Conservation (phyloP, 73 alveolate species). For the Uronychia binucleata region DNA sequence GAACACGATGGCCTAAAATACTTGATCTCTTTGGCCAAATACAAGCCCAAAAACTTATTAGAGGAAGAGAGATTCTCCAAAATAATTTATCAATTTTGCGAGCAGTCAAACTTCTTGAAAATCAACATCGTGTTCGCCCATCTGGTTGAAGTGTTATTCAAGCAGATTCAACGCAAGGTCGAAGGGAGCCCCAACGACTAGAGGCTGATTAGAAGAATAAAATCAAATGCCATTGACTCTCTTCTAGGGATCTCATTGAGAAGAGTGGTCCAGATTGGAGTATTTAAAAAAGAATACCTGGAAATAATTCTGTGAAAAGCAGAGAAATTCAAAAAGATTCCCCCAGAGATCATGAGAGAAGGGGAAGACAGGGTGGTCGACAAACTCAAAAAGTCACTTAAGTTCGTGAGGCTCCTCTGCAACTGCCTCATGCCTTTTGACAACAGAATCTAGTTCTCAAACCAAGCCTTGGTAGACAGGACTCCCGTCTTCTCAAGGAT, state of each 20-base stretch:
- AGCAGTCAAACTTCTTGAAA: conserved; percentile 20
- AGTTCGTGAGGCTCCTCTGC: background rate
- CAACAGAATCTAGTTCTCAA: conserved; percentile 3
- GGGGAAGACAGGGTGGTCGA: background rate
- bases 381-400: background rate
- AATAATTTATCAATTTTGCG: conserved; percentile 13
- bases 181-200: background rate
- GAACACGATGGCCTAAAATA: conserved; percentile 12
- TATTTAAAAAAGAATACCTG: conserved; percentile 28
- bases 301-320: background rate
- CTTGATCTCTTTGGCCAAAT: conserved; percentile 16
- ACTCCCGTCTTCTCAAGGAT: conserved; percentile 1
- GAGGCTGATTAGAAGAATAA: background rate
- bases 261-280: conserved; percentile 14
- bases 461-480: conserved; percentile 2
- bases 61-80: conserved; percentile 29
- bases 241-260: conserved; percentile 18
- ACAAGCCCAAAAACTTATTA: conserved; percentile 5
- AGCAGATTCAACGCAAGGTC: background rate
- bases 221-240: conserved; percentile 12
- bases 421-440: conserved; percentile 35
- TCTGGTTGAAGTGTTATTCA: conserved; percentile 18
- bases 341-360: background rate
- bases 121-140: conserved; percentile 33
- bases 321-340: background rate